Evolutionary conservation across 1,139 yeast genomes (phyloP).

Genomic region (Fermentozyma sake): DNA sequence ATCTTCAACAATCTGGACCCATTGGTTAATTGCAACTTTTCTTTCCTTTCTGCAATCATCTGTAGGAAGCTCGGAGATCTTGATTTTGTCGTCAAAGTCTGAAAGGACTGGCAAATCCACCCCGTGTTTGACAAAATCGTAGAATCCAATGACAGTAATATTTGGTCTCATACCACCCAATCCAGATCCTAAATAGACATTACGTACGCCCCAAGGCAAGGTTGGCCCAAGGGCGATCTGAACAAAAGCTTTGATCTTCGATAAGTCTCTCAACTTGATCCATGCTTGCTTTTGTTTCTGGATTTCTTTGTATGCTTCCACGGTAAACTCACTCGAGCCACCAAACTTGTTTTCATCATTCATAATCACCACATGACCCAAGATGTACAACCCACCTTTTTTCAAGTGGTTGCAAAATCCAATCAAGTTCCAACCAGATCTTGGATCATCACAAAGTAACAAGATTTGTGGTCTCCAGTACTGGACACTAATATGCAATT

Average conservation of each 20-base stretch:
- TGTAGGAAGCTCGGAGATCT: conserved; percentile 56
- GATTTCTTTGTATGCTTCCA: conserved; percentile 53
- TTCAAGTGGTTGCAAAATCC: conserved; percentile 92
- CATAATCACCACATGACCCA: conserved; percentile 84
- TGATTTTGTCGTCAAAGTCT: conserved; percentile 13
- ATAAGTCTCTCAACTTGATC: conserved; percentile 72
- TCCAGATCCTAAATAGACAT: conserved; percentile 88
- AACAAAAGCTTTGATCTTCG: conserved; percentile 84
- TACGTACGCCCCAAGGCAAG: conserved; percentile 93
- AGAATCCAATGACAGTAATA: conserved; percentile 85
- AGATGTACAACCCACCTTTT: conserved; percentile 86
- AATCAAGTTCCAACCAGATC: conserved; percentile 86
- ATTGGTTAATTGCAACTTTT: conserved; percentile 67
- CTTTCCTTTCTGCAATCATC: conserved; percentile 72
- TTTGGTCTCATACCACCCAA: conserved; percentile 97
- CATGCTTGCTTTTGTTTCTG: conserved; percentile 74
- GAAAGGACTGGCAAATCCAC: conserved; percentile 22
- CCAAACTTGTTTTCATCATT: conserved; percentile 30
- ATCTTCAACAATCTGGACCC: conserved; percentile 93
- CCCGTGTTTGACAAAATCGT: conserved; percentile 53
- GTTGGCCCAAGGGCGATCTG: conserved; percentile 87
- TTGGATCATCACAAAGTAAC: conserved; percentile 81
- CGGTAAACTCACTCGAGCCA: conserved; percentile 19
- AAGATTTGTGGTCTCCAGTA: conserved; percentile 97
- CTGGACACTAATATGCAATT: conserved; percentile 85